A percentile compares a stretch with the other conserved stretches of the same genome.
These are phyloP conservation scores for Bruguiera gymnorhiza DNA, from an alignment of 345 rosid genomes.

Conservation along the genomic window DNA sequence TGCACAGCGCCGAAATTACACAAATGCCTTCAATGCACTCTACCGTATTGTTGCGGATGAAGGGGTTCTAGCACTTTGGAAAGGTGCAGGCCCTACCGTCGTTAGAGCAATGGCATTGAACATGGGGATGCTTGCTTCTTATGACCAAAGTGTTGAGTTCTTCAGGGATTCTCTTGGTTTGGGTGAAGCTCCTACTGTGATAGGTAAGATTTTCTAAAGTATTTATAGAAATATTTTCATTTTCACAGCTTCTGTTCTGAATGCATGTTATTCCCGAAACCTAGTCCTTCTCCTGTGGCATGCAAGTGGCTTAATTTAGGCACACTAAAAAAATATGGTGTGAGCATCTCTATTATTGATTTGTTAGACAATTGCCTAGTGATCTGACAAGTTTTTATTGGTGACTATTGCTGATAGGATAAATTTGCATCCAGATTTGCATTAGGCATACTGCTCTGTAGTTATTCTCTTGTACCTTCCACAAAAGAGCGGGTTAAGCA, in stretches of 20 bases:
- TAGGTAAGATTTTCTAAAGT: constrained; percentile 31
- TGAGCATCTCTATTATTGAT: background rate
- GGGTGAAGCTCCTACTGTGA: constrained; percentile 71
- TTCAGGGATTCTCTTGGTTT: constrained; percentile 71
- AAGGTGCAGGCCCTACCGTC: constrained; percentile 99
- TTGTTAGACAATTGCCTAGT: background rate
- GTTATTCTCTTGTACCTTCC: too few relatives aligned
- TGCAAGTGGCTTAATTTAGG: background rate
- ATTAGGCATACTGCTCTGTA: too few relatives aligned
- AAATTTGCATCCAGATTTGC: too few relatives aligned
- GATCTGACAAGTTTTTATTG: background rate
- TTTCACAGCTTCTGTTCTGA: background rate
- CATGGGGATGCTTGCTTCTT: constrained; percentile 99
- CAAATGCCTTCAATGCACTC: constrained; percentile 94
- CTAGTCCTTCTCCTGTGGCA: background rate
- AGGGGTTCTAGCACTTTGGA: constrained; percentile 97
- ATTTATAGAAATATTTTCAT: too few relatives aligned
- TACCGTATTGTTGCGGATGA: constrained; percentile 76
- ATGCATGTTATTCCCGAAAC: background rate
- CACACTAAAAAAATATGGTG: background rate
- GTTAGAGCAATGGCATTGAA: constrained; percentile 99
- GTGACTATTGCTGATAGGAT: too few relatives aligned
- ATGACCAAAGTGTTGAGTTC: constrained; percentile 91
- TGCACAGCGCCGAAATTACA: constrained; percentile 88
- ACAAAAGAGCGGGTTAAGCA: too few relatives aligned